phyloP scores from a whole-genome alignment of 2,329 filamentous ascomycete species.

The Exserohilum turcica region DNA sequence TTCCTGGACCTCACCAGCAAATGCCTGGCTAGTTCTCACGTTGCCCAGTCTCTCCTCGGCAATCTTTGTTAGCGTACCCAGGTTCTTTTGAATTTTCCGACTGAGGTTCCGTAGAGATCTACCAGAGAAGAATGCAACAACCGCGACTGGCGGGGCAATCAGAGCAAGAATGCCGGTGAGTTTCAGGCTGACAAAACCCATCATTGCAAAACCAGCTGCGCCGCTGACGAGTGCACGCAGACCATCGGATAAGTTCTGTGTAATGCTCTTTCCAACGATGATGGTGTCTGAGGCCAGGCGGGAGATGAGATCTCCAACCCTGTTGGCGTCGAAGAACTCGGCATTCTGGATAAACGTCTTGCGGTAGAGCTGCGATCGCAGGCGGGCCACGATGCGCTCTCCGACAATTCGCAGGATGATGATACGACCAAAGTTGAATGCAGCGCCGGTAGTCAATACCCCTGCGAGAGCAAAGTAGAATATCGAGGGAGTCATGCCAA shows the following conservation, averaged over 20 bases:
- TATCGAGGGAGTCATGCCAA: conserved; percentile 82
- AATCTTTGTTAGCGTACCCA: conserved; percentile 93
- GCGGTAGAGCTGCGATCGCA: conserved; percentile 87
- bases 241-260: conserved; percentile 96
- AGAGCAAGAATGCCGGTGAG: conserved; percentile 84
- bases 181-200: conserved; percentile 94
- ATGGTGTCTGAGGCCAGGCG: conserved; percentile 94
- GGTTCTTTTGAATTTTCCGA: conserved; percentile 88
- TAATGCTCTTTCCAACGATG: conserved; percentile 98
- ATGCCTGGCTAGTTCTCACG: conserved; percentile 94
- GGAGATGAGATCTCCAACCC: conserved; percentile 94
- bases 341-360: conserved; percentile 96
- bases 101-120: conserved; percentile 86
- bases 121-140: conserved; percentile 91
- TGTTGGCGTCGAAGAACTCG: conserved; percentile 98
- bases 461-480: conserved; percentile 81
- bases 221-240: conserved; percentile 88
- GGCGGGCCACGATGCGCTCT: conserved; percentile 87
- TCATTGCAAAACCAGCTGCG: conserved; percentile 84
- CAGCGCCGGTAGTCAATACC: conserved; percentile 81
- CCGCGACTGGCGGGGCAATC: conserved; percentile 87
- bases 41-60: conserved; percentile 97
- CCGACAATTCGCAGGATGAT: conserved; percentile 92
- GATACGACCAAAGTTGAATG: conserved; percentile 91
- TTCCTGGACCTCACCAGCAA: conserved; percentile 90